phyloP scores from a whole-genome alignment of 208 protist genomes.

The Crithidia bombi region DNA sequence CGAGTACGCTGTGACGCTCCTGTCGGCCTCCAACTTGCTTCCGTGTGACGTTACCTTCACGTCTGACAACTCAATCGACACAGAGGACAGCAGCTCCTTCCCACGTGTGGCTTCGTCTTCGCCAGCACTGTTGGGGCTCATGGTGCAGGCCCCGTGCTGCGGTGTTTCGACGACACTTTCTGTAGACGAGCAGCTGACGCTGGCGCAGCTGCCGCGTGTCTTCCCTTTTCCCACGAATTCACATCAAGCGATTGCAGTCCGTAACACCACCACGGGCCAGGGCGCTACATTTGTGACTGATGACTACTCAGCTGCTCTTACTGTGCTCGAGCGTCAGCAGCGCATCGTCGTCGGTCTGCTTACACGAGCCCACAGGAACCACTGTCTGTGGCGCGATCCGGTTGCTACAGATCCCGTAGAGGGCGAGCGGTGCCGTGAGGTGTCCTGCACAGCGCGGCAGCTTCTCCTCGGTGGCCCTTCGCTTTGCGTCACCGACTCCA shows the following conservation, averaged over 20 bases:
- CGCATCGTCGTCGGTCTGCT: slow-evolving; percentile 15
- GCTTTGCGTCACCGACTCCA: slow-evolving; percentile 30
- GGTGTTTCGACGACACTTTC: slow-evolving; percentile 5
- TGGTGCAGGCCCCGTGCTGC: slow-evolving; percentile 39
- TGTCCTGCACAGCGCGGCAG: slow-evolving; percentile 19
- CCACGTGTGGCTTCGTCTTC: background rate
- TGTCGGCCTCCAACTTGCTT: slow-evolving; percentile 46
- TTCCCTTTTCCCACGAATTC: slow-evolving; percentile 13
- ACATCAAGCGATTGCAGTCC: no score
- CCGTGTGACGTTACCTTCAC: slow-evolving; percentile 20
- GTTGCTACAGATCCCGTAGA: no score
- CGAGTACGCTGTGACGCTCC: slow-evolving; percentile 36
- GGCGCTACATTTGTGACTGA: background rate
- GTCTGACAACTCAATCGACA: background rate
- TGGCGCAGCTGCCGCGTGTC: slow-evolving; percentile 17
- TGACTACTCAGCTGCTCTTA: background rate
- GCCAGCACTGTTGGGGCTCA: slow-evolving; percentile 8
- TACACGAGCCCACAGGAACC: slow-evolving; percentile 16
- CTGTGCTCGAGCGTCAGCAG: slow-evolving; percentile 16
- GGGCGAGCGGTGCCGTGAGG: background rate
- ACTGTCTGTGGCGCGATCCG: slow-evolving; percentile 31
- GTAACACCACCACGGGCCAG: background rate
- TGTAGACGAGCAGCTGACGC: slow-evolving; percentile 28
- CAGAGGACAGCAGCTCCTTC: no score
- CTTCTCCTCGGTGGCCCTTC: slow-evolving; percentile 37